These are phyloP conservation scores for Clonostachys sp. DNA, from an alignment of 2,329 filamentous ascomycete genomes.

Conservation along the genomic window DNA sequence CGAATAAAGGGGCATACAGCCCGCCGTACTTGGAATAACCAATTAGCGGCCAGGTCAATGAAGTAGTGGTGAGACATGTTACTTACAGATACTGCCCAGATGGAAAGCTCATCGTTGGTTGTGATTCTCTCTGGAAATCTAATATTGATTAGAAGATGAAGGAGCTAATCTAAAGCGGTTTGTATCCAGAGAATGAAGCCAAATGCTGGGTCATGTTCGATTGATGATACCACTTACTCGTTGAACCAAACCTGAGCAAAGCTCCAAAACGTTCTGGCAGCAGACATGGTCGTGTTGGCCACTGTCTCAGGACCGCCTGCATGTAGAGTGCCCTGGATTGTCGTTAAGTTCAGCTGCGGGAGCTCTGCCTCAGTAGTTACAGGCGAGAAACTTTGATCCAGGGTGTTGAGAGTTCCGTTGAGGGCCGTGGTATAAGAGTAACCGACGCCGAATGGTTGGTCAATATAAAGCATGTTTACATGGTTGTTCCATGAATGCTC, in stretches of 20 bases:
- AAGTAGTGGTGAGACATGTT: neutral
- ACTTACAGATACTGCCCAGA: slow-evolving; percentile 55
- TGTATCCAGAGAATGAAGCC: too few species aligned
- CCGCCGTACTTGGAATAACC: slow-evolving; percentile 2
- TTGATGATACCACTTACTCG: slow-evolving; percentile 6
- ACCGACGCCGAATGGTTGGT: slow-evolving; percentile 11
- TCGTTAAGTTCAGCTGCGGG: slow-evolving; percentile 6
- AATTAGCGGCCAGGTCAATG: neutral
- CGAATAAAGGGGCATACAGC: slow-evolving; percentile 1
- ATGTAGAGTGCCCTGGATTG: slow-evolving; percentile 7
- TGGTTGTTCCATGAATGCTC: slow-evolving; percentile 22
- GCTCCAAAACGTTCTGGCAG: slow-evolving; percentile 54
- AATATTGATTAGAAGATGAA: neutral
- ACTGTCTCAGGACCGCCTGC: slow-evolving; percentile 1
- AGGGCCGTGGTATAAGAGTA: slow-evolving; percentile 28
- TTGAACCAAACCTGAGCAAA: slow-evolving; percentile 55
- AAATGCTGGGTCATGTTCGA: too few species aligned
- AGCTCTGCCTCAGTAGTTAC: neutral
- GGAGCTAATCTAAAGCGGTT: neutral
- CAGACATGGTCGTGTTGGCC: slow-evolving; percentile 43
- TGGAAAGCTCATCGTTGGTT: slow-evolving; percentile 45
- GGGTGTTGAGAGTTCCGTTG: slow-evolving; percentile 52
- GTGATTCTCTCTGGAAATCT: slow-evolving; percentile 51
- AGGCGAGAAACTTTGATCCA: slow-evolving; percentile 20
- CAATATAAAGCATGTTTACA: slow-evolving; percentile 12